phyloP scores from a whole-genome alignment of 192 early-diverging fungal species.

The Coemansia sp. region DNA sequence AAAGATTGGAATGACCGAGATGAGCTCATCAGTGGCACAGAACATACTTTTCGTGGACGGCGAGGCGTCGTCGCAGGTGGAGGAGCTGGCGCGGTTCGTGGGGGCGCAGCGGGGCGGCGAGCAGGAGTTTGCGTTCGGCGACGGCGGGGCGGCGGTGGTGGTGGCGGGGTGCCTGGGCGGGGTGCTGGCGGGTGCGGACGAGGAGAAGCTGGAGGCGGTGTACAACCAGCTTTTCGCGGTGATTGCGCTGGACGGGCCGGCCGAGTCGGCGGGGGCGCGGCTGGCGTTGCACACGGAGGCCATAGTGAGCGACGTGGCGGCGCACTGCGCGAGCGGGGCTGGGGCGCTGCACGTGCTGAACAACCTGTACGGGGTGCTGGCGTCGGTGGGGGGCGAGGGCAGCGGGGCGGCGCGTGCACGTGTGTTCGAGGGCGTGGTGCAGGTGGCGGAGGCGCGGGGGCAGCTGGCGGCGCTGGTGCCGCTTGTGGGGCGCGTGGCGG shows the following conservation, averaged over 20 bases:
- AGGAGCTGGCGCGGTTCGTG: conserved; percentile 70
- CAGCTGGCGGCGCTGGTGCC: conserved; percentile 24
- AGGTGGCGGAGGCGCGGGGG: conserved; percentile 61
- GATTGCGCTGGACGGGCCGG: not conserved
- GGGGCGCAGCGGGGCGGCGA: conserved; percentile 13
- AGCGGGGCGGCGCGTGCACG: conserved; percentile 58
- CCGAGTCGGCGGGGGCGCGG: not conserved
- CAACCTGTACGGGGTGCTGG: conserved; percentile 83
- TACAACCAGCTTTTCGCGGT: conserved; percentile 52
- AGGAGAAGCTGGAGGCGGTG: conserved; percentile 31
- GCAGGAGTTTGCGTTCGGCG: conserved; percentile 11
- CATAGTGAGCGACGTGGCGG: conserved; percentile 19
- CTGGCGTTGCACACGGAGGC: not conserved
- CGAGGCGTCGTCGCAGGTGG: conserved; percentile 51
- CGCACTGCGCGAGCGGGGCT: conserved; percentile 14
- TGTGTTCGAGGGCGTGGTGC: conserved; percentile 73
- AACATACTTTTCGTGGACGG: conserved; percentile 54
- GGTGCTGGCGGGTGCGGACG: conserved; percentile 29
- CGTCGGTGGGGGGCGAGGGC: conserved; percentile 42
- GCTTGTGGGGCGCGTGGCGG: conserved; percentile 16
- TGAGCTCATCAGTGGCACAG: conserved; percentile 1
- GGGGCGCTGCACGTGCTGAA: conserved; percentile 44
- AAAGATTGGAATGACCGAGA: conserved; percentile 26
- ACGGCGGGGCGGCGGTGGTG: conserved; percentile 28
- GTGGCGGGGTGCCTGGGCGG: conserved; percentile 54